phyloP scores from a whole-genome alignment of 2,329 filamentous ascomycete genomes.

The Epichloe uncinata region DNA sequence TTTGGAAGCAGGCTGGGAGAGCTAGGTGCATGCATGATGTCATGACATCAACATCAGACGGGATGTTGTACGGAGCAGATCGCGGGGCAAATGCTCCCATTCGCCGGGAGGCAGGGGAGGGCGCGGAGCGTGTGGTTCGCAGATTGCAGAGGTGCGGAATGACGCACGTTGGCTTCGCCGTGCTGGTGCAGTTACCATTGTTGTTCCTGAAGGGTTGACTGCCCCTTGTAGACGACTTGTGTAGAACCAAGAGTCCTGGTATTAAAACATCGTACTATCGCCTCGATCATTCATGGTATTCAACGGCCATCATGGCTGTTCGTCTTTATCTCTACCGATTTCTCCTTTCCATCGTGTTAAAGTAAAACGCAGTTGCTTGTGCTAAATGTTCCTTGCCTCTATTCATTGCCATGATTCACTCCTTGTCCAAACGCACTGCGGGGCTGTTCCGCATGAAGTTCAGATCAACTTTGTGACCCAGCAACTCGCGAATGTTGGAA shows the following conservation, averaged over 20 bases:
- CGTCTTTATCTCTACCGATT: not conserved
- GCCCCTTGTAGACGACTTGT: not conserved
- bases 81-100: slow-evolving; percentile 8
- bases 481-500: slow-evolving; percentile 79
- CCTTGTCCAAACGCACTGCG: slow-evolving; percentile 78
- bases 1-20: not conserved
- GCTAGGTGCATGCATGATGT: slow-evolving; percentile 2
- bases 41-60: slow-evolving; percentile 3
- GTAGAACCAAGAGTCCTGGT: not conserved
- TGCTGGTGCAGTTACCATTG: not conserved
- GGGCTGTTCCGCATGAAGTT: slow-evolving; percentile 86
- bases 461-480: slow-evolving; percentile 92
- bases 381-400: not conserved
- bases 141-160: not conserved
- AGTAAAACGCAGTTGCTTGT: not conserved
- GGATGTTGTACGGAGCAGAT: not conserved
- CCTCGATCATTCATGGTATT: not conserved
- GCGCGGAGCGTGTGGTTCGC: too few species aligned
- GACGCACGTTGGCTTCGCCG: not conserved
- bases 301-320: not conserved
- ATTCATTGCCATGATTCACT: slow-evolving; percentile 30
- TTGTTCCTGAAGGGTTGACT: not conserved
- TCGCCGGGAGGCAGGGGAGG: not conserved
- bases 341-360: not conserved
- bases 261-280: not conserved